A percentile compares a stretch with the other conserved stretches of the same genome.
Conservation (phyloP, 768 basidiomycete species). For the Suillus luteus region DNA sequence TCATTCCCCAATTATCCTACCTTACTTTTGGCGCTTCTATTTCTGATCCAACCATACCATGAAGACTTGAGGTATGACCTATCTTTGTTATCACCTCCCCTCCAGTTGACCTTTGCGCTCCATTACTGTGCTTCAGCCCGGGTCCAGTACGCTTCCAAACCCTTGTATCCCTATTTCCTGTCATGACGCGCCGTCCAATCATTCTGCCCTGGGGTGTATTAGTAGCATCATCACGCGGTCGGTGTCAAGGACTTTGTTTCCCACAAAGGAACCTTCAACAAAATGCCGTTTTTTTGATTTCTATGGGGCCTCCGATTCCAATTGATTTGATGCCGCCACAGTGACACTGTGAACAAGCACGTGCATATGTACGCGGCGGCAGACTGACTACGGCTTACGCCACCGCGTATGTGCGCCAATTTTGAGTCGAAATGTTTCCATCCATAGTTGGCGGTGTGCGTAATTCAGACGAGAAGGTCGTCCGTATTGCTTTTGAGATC, state of each 20-base stretch:
- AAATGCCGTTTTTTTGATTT: conserved; percentile 40
- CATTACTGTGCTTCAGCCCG: not conserved
- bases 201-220: conserved; percentile 39
- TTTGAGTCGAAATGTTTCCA: conserved; percentile 26
- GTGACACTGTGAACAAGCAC: conserved; percentile 48
- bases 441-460: not conserved
- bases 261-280: conserved; percentile 45
- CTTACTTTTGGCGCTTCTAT: not conserved
- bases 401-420: conserved; percentile 39
- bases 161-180: not conserved
- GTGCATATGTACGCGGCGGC: conserved; percentile 45
- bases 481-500: not conserved
- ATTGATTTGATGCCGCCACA: not conserved
- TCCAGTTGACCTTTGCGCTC: not conserved
- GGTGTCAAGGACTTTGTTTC: conserved; percentile 49
- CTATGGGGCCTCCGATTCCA: not conserved
- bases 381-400: conserved; percentile 37
- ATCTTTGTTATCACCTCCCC: conserved; percentile 6
- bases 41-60: not conserved
- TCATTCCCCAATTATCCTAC: not conserved
- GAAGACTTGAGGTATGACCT: not conserved
- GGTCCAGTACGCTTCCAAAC: not conserved
- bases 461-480: not conserved
- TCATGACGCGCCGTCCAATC: not conserved
- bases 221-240: conserved; percentile 40